Percentiles rank a stretch among this genome's conserved stretches.
These are phyloP conservation scores for Jamesozyma jinghongensis DNA, from an alignment of 805 yeast genomes.

Conservation along the genomic window DNA sequence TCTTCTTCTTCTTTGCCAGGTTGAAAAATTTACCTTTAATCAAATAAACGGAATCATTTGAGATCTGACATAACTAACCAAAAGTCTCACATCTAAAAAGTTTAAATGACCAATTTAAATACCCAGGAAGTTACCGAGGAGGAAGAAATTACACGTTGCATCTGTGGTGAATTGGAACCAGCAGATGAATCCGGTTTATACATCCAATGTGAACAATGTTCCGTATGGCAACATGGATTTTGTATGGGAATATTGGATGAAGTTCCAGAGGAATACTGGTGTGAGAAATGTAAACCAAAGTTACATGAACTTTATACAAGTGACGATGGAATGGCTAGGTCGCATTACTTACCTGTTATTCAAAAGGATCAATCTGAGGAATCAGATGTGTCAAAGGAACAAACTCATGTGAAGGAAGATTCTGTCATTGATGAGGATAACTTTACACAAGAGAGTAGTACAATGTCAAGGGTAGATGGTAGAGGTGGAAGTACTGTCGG, in stretches of 20 bases:
- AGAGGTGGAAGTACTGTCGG: not conserved
- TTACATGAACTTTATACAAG: conserved; percentile 41
- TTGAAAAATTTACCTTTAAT: no score
- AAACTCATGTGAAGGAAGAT: not conserved
- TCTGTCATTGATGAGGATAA: not conserved
- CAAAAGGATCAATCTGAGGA: not conserved
- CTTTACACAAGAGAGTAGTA: not conserved
- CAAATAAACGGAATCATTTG: no score
- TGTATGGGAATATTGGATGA: conserved; percentile 75
- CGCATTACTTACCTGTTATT: conserved; percentile 32
- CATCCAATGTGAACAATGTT: conserved; percentile 82
- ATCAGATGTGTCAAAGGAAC: not conserved
- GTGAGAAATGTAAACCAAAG: conserved; percentile 85
- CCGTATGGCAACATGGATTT: conserved; percentile 96
- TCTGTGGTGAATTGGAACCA: conserved; percentile 38
- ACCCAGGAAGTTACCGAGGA: conserved; percentile 8
- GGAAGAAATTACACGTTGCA: conserved; percentile 36
- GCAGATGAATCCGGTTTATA: conserved; percentile 51
- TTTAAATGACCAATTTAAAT: no score
- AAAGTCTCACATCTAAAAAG: no score
- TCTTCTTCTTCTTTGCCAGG: no score
- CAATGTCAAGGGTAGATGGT: not conserved
- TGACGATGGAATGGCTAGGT: conserved; percentile 19
- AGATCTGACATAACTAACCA: no score
- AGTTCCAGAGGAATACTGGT: conserved; percentile 91